Percentiles rank a stretch among this genome's conserved stretches.
These are phyloP conservation scores for Paulownia fortunei DNA, from an alignment of 257 asterid genomes.

Conservation along the genomic window DNA sequence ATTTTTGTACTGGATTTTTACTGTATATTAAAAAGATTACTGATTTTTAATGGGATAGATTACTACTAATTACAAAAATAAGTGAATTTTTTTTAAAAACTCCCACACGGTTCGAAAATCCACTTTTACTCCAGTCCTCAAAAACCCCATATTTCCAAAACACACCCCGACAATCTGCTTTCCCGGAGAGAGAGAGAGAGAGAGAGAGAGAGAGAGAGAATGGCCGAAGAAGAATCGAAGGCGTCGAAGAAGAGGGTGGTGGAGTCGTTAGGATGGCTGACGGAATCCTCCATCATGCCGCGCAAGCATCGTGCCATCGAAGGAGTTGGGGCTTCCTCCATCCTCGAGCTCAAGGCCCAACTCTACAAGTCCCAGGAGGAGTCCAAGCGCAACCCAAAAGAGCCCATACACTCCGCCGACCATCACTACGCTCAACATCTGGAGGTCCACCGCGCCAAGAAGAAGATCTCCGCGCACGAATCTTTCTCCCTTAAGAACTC, in stretches of 20 bases:
- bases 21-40: too few relatives aligned
- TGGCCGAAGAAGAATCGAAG: slow-evolving; percentile 49
- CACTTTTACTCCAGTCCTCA: neutral
- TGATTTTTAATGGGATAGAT: too few relatives aligned
- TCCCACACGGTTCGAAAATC: neutral
- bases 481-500: slow-evolving; percentile 62
- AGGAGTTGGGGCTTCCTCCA: slow-evolving; percentile 95
- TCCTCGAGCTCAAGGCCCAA: slow-evolving; percentile 92
- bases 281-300: slow-evolving; percentile 97
- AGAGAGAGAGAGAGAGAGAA: slow-evolving; percentile 27
- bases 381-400: slow-evolving; percentile 80
- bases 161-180: slow-evolving; percentile 19
- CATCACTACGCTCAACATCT: slow-evolving; percentile 58
- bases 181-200: neutral
- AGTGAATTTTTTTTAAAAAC: neutral
- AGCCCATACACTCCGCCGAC: slow-evolving; percentile 59
- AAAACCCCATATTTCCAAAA: slow-evolving; percentile 17
- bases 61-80: too few relatives aligned
- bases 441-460: slow-evolving; percentile 87
- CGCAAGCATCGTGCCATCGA: slow-evolving; percentile 86
- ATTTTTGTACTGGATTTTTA: too few relatives aligned
- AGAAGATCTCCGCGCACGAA: slow-evolving; percentile 62
- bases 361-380: slow-evolving; percentile 93
- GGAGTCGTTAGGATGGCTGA: slow-evolving; percentile 97
- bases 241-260: slow-evolving; percentile 64